These are phyloP conservation scores for Hibiscus mutabilis DNA, from an alignment of 345 rosid genomes.

Conservation along the genomic window DNA sequence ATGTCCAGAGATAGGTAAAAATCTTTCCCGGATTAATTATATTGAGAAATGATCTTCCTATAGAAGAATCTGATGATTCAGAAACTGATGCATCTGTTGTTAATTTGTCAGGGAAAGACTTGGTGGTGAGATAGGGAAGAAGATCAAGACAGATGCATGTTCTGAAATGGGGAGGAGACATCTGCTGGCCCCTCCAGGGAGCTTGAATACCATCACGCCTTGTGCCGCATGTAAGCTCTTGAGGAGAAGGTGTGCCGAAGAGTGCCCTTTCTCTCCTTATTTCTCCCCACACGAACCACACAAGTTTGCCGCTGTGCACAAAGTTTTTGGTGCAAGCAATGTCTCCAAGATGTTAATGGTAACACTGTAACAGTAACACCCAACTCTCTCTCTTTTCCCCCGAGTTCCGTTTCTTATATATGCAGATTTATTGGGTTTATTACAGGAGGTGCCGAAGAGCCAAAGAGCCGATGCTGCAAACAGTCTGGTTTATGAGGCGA, in stretches of 20 bases:
- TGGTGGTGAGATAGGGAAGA: slow-evolving; percentile 45
- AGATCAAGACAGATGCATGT: slow-evolving; percentile 31
- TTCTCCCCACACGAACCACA: slow-evolving; percentile 75
- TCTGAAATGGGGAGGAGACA: slow-evolving; percentile 41
- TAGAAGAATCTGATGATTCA: no score
- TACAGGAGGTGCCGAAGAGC: slow-evolving; percentile 57
- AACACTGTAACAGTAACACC: slow-evolving; percentile 17
- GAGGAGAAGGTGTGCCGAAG: slow-evolving; percentile 75
- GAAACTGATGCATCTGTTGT: slow-evolving; percentile 15
- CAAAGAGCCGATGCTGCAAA: slow-evolving; percentile 73
- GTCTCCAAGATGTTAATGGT: slow-evolving; percentile 75
- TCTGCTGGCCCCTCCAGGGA: slow-evolving; percentile 29
- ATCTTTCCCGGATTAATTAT: background rate
- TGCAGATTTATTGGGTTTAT: slow-evolving; percentile 27
- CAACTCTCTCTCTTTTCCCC: background rate
- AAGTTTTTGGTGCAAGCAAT: slow-evolving; percentile 78
- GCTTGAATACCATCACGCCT: slow-evolving; percentile 59
- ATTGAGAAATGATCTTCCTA: background rate
- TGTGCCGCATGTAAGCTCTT: slow-evolving; percentile 80
- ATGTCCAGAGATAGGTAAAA: slow-evolving; percentile 60
- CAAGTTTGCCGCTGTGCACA: slow-evolving; percentile 75
- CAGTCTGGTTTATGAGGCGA: slow-evolving; percentile 71
- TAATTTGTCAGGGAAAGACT: slow-evolving; percentile 49
- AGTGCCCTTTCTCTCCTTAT: slow-evolving; percentile 73
- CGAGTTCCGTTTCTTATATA: slow-evolving; percentile 12